Conservation (phyloP, 1,284 basidiomycete genomes). For the Malassezia obtusa region DNA sequence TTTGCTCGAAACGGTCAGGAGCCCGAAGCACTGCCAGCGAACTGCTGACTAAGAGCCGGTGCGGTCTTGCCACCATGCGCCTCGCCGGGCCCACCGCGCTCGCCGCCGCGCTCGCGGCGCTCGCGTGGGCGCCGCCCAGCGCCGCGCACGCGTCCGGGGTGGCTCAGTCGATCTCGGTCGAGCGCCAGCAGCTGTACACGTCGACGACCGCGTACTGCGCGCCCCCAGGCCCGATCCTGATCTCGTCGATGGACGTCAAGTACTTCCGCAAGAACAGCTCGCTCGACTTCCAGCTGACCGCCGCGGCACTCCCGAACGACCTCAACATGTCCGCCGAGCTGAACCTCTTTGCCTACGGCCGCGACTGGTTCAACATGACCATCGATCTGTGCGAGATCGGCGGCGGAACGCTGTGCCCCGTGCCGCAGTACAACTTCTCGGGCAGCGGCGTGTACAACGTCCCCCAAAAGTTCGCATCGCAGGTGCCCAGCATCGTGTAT, state of each 20-base stretch:
- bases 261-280: conserved; percentile 38
- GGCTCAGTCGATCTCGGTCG: not conserved
- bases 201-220: conserved; percentile 42
- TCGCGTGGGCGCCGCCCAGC: not conserved
- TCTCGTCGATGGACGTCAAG: conserved; percentile 30
- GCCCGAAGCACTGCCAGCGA: not conserved
- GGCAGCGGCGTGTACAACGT: conserved; percentile 64
- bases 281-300: conserved; percentile 40
- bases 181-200: conserved; percentile 18
- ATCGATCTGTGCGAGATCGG: conserved; percentile 41
- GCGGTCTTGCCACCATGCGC: not conserved
- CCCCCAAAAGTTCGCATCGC: conserved; percentile 53
- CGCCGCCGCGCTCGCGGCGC: no score
- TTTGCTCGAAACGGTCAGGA: not conserved
- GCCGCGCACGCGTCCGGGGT: not conserved
- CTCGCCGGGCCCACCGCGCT: not conserved
- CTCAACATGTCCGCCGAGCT: conserved; percentile 25
- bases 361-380: conserved; percentile 33
- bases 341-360: conserved; percentile 42
- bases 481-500: conserved; percentile 71
- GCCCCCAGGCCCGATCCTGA: conserved; percentile 34
- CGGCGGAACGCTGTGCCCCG: conserved; percentile 36
- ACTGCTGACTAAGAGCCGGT: not conserved
- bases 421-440: conserved; percentile 45
- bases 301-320: conserved; percentile 30